A percentile compares a stretch with the other conserved stretches of the same genome.
These are phyloP conservation scores for Plectosphaerella cucumerina DNA, from an alignment of 2,329 filamentous ascomycete species.

Conservation along the genomic window DNA sequence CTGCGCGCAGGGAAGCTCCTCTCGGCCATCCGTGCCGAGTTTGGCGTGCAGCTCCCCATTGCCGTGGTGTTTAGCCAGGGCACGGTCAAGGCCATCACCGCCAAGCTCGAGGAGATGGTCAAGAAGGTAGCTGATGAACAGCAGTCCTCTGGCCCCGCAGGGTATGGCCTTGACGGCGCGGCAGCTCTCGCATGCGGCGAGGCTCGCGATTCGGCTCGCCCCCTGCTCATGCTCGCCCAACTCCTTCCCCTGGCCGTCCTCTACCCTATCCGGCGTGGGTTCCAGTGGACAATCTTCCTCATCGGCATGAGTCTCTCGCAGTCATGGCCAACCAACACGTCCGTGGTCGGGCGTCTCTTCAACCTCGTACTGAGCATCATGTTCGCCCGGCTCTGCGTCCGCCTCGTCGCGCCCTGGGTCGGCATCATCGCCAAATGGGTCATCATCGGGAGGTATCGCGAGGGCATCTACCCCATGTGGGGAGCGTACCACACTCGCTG, in stretches of 20 bases:
- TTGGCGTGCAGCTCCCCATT: slow-evolving; percentile 44
- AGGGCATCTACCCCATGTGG: slow-evolving; percentile 58
- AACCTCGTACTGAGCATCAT: slow-evolving; percentile 41
- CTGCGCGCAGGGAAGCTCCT: slow-evolving; percentile 48
- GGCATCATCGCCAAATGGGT: slow-evolving; percentile 52
- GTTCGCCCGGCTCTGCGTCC: slow-evolving; percentile 33
- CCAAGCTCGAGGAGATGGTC: slow-evolving; percentile 29
- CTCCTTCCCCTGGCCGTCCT: slow-evolving; percentile 44
- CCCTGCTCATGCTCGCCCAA: slow-evolving; percentile 43
- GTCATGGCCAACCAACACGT: slow-evolving; percentile 31
- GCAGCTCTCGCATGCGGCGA: slow-evolving; percentile 29
- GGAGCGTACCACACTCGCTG: slow-evolving; percentile 52
- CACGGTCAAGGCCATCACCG: slow-evolving; percentile 34
- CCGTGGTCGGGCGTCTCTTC: slow-evolving; percentile 40
- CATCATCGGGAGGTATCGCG: slow-evolving; percentile 46
- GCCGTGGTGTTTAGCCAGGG: slow-evolving; percentile 46
- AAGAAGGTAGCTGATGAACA: slow-evolving; percentile 8
- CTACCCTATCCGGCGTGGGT: slow-evolving; percentile 45
- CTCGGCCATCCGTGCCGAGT: slow-evolving; percentile 44
- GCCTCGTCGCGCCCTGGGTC: slow-evolving; percentile 35
- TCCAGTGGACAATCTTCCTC: slow-evolving; percentile 50
- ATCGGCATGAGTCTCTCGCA: slow-evolving; percentile 37
- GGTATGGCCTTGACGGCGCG: slow-evolving; percentile 4
- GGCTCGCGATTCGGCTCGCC: slow-evolving; percentile 45
- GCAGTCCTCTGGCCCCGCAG: slow-evolving; percentile 1